Base-by-base conservation (phyloP, 768 basidiomycete genomes). In the Tephrocybe sp. region DNA sequence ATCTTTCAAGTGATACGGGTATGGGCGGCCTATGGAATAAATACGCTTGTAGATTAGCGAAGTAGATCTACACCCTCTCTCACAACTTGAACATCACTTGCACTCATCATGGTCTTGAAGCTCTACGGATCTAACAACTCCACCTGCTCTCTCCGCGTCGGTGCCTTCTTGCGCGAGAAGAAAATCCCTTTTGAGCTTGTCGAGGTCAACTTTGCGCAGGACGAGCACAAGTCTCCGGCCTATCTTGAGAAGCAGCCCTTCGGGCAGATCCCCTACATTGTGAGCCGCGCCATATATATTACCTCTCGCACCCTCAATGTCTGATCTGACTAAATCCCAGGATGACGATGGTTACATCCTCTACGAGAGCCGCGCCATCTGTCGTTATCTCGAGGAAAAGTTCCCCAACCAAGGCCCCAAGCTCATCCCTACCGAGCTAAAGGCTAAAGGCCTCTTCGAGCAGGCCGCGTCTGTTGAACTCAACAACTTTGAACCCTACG, bases 351-450 rank as follows among this genome's bases (percentile, higher is more conserved):
- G 83, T 4, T 80, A 85, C 65, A 68, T 77, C 48, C 56, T 90
- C 24, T 86, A 75, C 62, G 84, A 86, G 59, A 77, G 76, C 33
- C 79, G 84, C 14, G 84, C 84, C 0, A 85, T 88, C 54, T 64
- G 60, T 28, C 76, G 80, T 12, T 89, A 88, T 62, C 59, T 87
- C 58, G 77, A 72, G 30, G 62, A 65, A 32, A 86, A 85, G 63
- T 80, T 82, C 57, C 61, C 75, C 5, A 51, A 68, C 44, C 75
- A 83, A 54, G 83, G 82, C 18, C 70, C 76, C 4, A 50, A 64
- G 12, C 72, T 87, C 25, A 67, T 83, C 26, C 85, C 86, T 2
- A 69, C 67, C n/a, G 72, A 71, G 18, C 39, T 65, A 21, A 68
- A 78, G 53, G 68, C 62, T 18, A 56, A 61, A n/a, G 77, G 71